Evolutionary conservation across 2,329 filamentous ascomycete species (phyloP), one percentile per base, ranked within the genome.

Genomic region (Fusarium chaquense): DNA sequence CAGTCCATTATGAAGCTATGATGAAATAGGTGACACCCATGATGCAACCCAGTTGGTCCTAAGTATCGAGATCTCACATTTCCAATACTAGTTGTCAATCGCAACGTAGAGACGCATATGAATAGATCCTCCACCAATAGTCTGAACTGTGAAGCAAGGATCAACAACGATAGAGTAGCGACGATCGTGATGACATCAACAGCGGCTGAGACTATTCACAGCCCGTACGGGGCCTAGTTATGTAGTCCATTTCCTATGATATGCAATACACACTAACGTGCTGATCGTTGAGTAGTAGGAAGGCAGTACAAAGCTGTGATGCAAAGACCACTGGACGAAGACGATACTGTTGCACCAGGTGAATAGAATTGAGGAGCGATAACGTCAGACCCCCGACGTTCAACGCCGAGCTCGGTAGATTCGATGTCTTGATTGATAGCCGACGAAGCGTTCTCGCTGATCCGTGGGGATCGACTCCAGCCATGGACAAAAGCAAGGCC

Each of bases 1-100:
- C 9, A 46, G 32, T 35, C 33, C 47, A 20, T 50, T 45, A 22
- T 16, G 24, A 18, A 51, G 26, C 5, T 56, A 54, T 56, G 38
- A 60, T 55, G 66, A 61, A 53, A 58, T 52, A 26, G 60, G 32
- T 33, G 26, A 16, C 22, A 32, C 28, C 24, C 24, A 49, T 69
- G 52, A 70, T 74, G 61, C 51, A 60, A 53, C 50, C 61, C 45
- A 11, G 15, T 54, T n/a, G 67, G 58, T 52, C 41, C 51, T 41
- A 64, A 26, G 60, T 30, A 47, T 47, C 24, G 41, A 36, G 51
- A 43, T 40, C 15, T 40, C 38, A 5, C 16, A 24, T 38, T 38
- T 47, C 26, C 38, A 22, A 35, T 43, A 36, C 20, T 46, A 40
- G 24, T 44, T 35, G 46, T 40, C 28, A 26, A 38, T 43, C 41